These are phyloP conservation scores for Copromyces sp. DNA, from an alignment of 495 filamentous ascomycete genomes.

Conservation along the genomic window DNA sequence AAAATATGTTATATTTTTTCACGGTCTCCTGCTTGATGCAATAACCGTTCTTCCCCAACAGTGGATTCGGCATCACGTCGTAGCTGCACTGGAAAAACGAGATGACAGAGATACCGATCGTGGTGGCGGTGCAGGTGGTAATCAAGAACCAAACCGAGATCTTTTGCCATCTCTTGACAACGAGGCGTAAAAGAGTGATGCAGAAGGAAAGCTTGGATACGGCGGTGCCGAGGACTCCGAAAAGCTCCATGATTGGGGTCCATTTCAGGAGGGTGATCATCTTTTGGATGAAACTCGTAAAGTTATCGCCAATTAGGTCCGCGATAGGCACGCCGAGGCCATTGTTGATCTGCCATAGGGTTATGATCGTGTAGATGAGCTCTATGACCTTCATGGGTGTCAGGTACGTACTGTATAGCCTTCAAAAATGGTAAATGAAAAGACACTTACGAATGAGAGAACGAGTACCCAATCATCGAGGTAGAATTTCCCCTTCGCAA, in stretches of 20 bases:
- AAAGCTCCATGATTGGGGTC: constrained; percentile 9
- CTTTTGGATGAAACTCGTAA: background rate
- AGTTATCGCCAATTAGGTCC: background rate
- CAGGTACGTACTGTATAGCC: background rate
- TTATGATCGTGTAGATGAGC: background rate
- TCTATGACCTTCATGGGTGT: background rate
- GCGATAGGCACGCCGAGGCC: background rate
- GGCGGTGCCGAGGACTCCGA: background rate
- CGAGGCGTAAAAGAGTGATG: constrained; percentile 2
- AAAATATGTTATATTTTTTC: background rate
- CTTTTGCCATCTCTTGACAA: constrained; percentile 2
- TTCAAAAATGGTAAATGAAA: background rate
- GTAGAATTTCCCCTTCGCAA: background rate
- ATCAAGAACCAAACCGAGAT: constrained; percentile 1
- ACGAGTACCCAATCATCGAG: background rate
- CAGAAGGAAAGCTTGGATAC: constrained; percentile 6
- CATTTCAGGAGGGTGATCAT: constrained; percentile 24
- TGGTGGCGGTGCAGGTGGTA: background rate
- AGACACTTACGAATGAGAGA: background rate
- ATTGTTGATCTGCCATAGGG: background rate
- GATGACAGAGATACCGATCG: background rate
- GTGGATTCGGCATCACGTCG: background rate
- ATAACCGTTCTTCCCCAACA: background rate
- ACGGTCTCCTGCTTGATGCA: background rate
- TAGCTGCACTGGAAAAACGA: background rate